Evolutionary conservation across 2,329 filamentous ascomycete species (phyloP).

Genomic region (Taxawa tesnikishii): DNA sequence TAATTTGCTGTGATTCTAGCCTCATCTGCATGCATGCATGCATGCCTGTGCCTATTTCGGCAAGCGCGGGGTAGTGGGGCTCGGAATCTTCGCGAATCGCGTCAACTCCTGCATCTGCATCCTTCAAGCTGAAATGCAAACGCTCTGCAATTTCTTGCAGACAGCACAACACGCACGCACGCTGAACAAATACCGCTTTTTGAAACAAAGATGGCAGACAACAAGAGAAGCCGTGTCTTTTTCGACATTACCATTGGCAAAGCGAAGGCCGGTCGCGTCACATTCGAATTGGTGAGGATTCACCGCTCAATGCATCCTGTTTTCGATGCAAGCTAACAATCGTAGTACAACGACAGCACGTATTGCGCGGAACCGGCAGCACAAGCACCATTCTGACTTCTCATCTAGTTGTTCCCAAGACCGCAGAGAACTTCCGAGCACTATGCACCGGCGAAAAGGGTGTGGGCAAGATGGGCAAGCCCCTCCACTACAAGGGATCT

Average conservation of each 20-base stretch:
- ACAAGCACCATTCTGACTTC: background rate
- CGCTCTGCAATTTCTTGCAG: too few relatives aligned
- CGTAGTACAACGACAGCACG: conserved; percentile 30
- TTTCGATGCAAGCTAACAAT: background rate
- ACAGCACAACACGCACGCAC: too few relatives aligned
- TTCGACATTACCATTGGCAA: conserved; percentile 83
- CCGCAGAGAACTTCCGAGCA: conserved; percentile 88
- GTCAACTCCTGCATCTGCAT: too few relatives aligned
- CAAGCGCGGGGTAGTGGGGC: too few relatives aligned
- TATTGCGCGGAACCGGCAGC: background rate
- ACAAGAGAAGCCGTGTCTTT: conserved; percentile 64
- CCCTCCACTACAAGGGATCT: conserved; percentile 84
- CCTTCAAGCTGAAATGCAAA: too few relatives aligned
- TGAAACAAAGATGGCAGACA: conserved; percentile 9
- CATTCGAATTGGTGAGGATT: conserved; percentile 66
- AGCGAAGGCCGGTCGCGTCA: conserved; percentile 61
- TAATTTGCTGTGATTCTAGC: too few relatives aligned
- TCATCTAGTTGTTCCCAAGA: conserved; percentile 67
- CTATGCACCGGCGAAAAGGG: conserved; percentile 96
- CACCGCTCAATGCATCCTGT: background rate
- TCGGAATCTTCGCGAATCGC: too few relatives aligned
- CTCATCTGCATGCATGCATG: too few relatives aligned
- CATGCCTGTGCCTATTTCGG: too few relatives aligned
- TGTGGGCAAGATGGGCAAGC: conserved; percentile 65
- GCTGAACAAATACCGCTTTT: too few relatives aligned